Evolutionary conservation across 2,329 filamentous ascomycete species (phyloP).

Genomic region (Fusarium sp.): DNA sequence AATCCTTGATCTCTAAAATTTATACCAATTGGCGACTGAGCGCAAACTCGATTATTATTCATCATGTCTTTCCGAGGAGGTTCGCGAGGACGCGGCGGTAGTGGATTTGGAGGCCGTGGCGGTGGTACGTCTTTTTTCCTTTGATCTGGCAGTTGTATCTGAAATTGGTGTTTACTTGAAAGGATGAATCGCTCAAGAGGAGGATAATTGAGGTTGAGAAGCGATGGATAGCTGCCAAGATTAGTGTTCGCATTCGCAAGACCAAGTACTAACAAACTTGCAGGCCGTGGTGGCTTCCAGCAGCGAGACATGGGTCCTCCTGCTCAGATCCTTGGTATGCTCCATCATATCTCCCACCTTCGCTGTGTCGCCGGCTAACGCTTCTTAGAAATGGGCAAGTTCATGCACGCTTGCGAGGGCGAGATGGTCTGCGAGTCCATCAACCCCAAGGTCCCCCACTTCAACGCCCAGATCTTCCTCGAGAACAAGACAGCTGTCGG

Average conservation of each 20-base stretch:
- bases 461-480: conserved; percentile 98
- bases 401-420: conserved; percentile 94
- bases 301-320: conserved; percentile 55
- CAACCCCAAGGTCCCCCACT: conserved; percentile 97
- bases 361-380: conserved; percentile 10
- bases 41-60: conserved; percentile 36
- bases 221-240: neutral
- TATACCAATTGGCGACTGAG: conserved; percentile 18
- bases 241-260: neutral
- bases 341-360: neutral
- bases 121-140: conserved; percentile 47
- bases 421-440: conserved; percentile 97
- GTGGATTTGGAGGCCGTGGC: conserved; percentile 51
- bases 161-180: neutral
- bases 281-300: conserved; percentile 54
- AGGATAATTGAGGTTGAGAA: neutral
- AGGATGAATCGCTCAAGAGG: neutral
- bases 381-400: conserved; percentile 85
- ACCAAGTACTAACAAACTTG: conserved; percentile 27
- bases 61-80: conserved; percentile 54
- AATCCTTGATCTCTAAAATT: neutral
- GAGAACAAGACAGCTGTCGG: conserved; percentile 98
- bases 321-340: conserved; percentile 52
- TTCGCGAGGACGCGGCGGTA: conserved; percentile 51
- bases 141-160: neutral